Evolutionary conservation across 164 flowering plant species (phyloP).

Genomic region (Berberis vulgaris): DNA sequence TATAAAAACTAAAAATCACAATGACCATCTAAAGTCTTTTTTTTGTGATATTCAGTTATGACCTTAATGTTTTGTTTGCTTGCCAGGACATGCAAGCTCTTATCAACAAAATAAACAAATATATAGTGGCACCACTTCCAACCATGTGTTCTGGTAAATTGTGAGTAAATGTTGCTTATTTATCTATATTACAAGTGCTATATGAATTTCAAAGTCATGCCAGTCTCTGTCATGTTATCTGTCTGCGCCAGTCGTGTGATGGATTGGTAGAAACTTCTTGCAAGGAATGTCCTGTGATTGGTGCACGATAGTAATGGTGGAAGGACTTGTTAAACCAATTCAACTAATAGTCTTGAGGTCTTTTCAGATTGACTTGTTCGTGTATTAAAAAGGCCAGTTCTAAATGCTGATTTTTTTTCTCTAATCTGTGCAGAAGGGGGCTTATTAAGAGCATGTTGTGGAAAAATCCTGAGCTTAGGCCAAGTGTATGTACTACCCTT

Average conservation of each 20-base stretch:
- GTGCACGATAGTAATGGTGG: too few relatives aligned
- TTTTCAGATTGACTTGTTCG: too few relatives aligned
- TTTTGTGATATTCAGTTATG: background rate
- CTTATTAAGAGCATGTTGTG: conserved; percentile 95
- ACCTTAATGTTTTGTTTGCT: conserved; percentile 12
- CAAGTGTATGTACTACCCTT: conserved; percentile 55
- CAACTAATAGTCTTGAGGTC: too few relatives aligned
- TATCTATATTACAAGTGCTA: too few relatives aligned
- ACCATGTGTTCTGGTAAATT: conserved; percentile 80
- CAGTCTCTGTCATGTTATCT: too few relatives aligned
- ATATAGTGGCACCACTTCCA: conserved; percentile 91
- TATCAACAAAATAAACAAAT: conserved; percentile 89
- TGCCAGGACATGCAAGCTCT: conserved; percentile 95
- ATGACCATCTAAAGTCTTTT: background rate
- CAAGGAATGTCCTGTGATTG: too few relatives aligned
- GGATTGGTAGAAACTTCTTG: too few relatives aligned
- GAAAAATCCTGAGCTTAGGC: conserved; percentile 90
- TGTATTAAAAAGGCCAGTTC: background rate
- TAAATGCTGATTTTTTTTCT: background rate
- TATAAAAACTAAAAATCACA: too few relatives aligned
- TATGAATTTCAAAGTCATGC: too few relatives aligned
- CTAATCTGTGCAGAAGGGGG: conserved; percentile 58
- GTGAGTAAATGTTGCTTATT: conserved; percentile 35
- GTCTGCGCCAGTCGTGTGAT: too few relatives aligned
- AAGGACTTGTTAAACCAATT: too few relatives aligned